A percentile compares a stretch with the other conserved stretches of the same genome.
These are phyloP conservation scores for Elaeis oleifera DNA, from an alignment of 202 grass and related monocot genomes.

Conservation along the genomic window DNA sequence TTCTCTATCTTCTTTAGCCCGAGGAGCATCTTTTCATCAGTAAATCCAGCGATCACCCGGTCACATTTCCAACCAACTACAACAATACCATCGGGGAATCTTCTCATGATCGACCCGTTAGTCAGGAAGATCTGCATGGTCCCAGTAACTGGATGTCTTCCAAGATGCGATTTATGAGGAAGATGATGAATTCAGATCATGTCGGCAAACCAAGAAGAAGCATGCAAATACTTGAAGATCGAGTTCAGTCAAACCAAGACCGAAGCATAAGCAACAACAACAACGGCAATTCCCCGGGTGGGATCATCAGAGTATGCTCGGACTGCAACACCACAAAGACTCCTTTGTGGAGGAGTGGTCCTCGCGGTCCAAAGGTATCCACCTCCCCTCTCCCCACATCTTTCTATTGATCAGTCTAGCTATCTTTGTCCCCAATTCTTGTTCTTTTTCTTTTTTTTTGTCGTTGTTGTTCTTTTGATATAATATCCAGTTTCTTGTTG, in stretches of 20 bases:
- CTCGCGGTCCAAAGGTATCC: conserved; percentile 84
- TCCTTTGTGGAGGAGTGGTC: conserved; percentile 89
- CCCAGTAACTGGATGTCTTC: conserved; percentile 38
- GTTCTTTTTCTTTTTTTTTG: too few species aligned
- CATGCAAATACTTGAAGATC: conserved; percentile 28
- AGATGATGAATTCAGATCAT: conserved; percentile 36
- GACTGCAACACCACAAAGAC: conserved; percentile 94
- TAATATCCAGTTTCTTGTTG: too few species aligned
- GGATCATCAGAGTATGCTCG: conserved; percentile 80
- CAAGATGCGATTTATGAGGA: conserved; percentile 78
- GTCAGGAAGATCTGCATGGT: conserved; percentile 26
- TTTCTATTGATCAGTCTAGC: too few species aligned
- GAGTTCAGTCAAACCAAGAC: conserved; percentile 6
- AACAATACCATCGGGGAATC: conserved; percentile 50
- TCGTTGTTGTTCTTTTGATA: too few species aligned
- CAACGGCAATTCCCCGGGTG: conserved; percentile 20
- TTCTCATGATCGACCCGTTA: conserved; percentile 35
- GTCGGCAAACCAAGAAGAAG: conserved; percentile 48
- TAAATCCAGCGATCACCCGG: conserved; percentile 26
- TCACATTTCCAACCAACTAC: conserved; percentile 38
- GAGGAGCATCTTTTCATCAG: conserved; percentile 35
- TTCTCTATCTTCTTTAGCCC: conserved; percentile 30
- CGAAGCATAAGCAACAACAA: conserved; percentile 23
- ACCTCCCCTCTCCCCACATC: too few species aligned
- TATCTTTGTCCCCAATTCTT: too few species aligned